These are phyloP conservation scores for Postia placenta DNA, from an alignment of 768 basidiomycete species.

Conservation along the genomic window DNA sequence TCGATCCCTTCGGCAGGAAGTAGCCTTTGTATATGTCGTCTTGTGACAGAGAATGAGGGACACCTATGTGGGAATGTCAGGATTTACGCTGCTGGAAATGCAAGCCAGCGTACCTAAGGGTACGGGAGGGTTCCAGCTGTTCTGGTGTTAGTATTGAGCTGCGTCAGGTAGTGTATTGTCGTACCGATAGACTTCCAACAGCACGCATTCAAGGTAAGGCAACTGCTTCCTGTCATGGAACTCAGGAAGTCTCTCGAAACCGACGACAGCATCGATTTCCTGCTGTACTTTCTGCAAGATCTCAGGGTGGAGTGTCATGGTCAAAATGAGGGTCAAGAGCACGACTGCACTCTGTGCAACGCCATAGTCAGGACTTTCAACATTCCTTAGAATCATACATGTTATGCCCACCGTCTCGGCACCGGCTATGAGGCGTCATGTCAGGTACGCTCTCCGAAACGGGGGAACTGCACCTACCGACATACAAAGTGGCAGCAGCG, in stretches of 20 bases:
- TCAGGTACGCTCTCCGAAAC: background rate
- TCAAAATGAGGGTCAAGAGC: slow-evolving; percentile 28
- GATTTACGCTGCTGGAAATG: background rate
- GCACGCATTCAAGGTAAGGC: slow-evolving; percentile 17
- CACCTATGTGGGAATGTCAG: slow-evolving; percentile 3
- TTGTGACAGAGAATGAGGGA: slow-evolving; percentile 13
- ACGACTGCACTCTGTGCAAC: background rate
- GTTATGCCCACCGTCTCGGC: background rate
- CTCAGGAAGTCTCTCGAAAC: slow-evolving; percentile 25
- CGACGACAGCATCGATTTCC: slow-evolving; percentile 36
- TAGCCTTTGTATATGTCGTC: slow-evolving; percentile 15
- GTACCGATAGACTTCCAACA: slow-evolving; percentile 10
- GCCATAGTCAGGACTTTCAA: background rate
- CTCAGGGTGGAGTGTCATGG: slow-evolving; percentile 34
- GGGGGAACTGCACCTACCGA: slow-evolving; percentile 5
- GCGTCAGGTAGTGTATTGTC: background rate
- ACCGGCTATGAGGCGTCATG: background rate
- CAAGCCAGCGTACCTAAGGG: slow-evolving; percentile 10
- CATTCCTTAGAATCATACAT: background rate
- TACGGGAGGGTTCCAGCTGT: slow-evolving; percentile 13
- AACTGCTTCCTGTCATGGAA: slow-evolving; percentile 16
- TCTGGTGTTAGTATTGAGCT: background rate
- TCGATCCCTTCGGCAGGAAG: slow-evolving; percentile 11
- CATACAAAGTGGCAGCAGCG: slow-evolving; percentile 9
- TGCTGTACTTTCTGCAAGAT: slow-evolving; percentile 32